Percentiles rank a stretch among this genome's conserved stretches.
These are phyloP conservation scores for Fraxinus albicans DNA, from an alignment of 305 asterid species.

Conservation along the genomic window DNA sequence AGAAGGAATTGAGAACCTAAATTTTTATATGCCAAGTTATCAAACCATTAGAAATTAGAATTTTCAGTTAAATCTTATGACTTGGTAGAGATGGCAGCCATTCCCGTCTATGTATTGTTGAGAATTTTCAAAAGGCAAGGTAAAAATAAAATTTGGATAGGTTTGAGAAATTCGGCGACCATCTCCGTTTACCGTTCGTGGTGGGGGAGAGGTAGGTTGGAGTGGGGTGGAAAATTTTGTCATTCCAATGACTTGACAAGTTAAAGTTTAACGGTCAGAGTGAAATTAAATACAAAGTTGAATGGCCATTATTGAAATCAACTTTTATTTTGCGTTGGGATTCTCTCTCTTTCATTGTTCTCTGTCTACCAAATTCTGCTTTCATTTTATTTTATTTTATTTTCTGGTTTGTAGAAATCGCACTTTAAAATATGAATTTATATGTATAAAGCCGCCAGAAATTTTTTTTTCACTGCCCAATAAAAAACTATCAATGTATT, in stretches of 20 bases:
- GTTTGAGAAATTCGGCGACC: too few species aligned
- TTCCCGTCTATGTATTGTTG: not conserved
- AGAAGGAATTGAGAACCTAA: not conserved
- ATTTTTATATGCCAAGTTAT: not conserved
- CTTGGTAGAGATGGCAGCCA: not conserved
- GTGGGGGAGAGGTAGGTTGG: too few species aligned
- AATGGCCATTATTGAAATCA: not conserved
- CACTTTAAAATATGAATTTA: not conserved
- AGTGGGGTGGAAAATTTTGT: not conserved
- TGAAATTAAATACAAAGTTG: not conserved
- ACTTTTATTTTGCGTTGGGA: not conserved
- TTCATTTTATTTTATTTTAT: not conserved
- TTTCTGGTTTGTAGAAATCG: not conserved
- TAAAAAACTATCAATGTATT: too few species aligned
- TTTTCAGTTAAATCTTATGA: too few species aligned
- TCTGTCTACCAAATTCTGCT: constrained; percentile 10
- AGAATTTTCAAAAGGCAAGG: not conserved
- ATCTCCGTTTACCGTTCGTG: too few species aligned
- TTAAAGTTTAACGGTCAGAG: not conserved
- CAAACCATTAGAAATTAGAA: not conserved
- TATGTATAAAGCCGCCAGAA: too few species aligned
- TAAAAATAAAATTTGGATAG: too few species aligned
- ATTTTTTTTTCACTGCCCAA: too few species aligned
- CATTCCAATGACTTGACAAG: not conserved
- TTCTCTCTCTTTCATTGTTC: constrained; percentile 16